Base-by-base conservation (phyloP, 1,284 basidiomycete genomes). In the Takashimella koratensis region DNA sequence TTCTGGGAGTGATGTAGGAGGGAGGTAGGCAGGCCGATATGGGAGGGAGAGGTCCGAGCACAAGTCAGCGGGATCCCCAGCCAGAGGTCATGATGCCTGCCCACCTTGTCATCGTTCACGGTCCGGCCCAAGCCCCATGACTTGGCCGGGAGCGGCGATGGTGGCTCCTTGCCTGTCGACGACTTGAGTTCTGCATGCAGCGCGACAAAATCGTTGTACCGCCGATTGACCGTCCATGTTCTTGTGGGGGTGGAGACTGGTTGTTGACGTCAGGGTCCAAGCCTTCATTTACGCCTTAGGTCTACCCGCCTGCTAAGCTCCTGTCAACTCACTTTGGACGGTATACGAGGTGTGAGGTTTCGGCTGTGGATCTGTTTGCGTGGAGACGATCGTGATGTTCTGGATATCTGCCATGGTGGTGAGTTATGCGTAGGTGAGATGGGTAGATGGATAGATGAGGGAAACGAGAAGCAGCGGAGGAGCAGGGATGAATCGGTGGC, bases 201-300 rank as follows among this genome's bases (percentile, higher is more conserved):
- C 59, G 90, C 85, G 63, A 83, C 83, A 77, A 98, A 97, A 73
- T 96, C 92, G 42, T 90, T 94, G 77, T 96, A 97, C 51, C 94
- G 87, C 55, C 88, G 81, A 82, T 88, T 89, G 79, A 96, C 89
- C 43, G 87, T 84, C 93, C 93, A 97, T 70, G 89, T 86, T 58
- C 88, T 85, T 11, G 68, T 76, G 1, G 74, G 72, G 2, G 75
- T 76, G 4, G 74, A 63, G 40, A 76, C 74, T 76, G 54, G 16
- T 16, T 16, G 47, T 4, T 21, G 13, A 45, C n/a, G 54, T 57
- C 25, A 54, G 52, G 23, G n/a, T 22, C 8, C 24, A 42, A n/a
- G n/a, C n/a, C n/a, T n/a, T n/a, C n/a, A n/a, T n/a, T n/a, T n/a
- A n/a, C n/a, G n/a, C n/a, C n/a, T n/a, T n/a, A n/a, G n/a, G n/a